phyloP scores from a whole-genome alignment of 768 basidiomycete species.

The Suillus spraguei region DNA sequence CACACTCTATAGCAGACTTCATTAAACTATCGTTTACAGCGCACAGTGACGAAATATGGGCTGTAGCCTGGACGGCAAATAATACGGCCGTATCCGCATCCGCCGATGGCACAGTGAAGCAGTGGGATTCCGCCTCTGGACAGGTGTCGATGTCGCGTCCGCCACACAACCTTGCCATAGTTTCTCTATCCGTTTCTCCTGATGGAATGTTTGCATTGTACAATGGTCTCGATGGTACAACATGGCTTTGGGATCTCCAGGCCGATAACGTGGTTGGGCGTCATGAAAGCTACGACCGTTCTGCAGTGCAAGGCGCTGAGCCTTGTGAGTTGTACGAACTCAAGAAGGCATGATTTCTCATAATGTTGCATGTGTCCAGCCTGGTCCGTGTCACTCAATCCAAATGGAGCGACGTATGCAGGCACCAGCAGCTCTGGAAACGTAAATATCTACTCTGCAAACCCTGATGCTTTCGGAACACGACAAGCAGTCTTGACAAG shows the following conservation, averaged over 20 bases:
- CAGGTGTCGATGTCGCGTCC: constrained; percentile 60
- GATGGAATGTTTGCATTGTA: constrained; percentile 70
- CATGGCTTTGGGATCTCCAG: constrained; percentile 71
- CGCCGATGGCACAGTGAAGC: constrained; percentile 77
- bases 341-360: constrained; percentile 1
- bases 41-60: constrained; percentile 82
- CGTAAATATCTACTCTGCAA: constrained; percentile 71
- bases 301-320: constrained; percentile 56
- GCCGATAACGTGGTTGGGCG: constrained; percentile 61
- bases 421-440: constrained; percentile 75
- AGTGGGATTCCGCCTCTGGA: constrained; percentile 69
- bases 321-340: constrained; percentile 55
- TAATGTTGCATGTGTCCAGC: constrained; percentile 43
- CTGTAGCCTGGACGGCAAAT: constrained; percentile 66
- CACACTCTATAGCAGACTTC: constrained; percentile 2
- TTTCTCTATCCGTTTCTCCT: constrained; percentile 73
- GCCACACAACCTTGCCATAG: constrained; percentile 84
- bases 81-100: constrained; percentile 71
- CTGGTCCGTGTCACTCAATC: constrained; percentile 85
- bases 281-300: constrained; percentile 73
- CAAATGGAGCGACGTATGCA: constrained; percentile 71
- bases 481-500: constrained; percentile 59
- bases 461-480: constrained; percentile 65
- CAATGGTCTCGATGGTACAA: constrained; percentile 85
- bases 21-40: constrained; percentile 47